Evolutionary conservation across 257 asterid genomes (phyloP).

Genomic region (Ballota nigra): DNA sequence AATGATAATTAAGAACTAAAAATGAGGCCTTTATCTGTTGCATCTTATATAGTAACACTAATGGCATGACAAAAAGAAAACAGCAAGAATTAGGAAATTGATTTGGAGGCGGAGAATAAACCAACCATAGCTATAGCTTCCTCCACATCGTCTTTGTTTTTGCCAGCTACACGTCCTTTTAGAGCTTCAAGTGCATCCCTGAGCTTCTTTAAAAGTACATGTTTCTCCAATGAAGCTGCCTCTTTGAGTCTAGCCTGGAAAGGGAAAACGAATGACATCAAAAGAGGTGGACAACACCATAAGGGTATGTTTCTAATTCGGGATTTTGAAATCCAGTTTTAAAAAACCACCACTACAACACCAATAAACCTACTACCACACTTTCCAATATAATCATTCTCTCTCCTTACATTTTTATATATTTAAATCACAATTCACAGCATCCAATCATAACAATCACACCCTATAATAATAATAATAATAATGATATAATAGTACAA

Average conservation of each 20-base stretch:
- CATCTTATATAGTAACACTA: neutral
- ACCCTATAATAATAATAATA: too few species aligned
- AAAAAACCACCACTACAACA: too few species aligned
- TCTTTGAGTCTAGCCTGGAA: constrained; percentile 81
- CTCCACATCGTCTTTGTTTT: constrained; percentile 83
- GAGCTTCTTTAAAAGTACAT: constrained; percentile 82
- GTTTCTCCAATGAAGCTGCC: constrained; percentile 88
- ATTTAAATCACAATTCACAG: too few species aligned
- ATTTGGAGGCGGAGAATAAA: constrained; percentile 6
- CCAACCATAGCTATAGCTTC: constrained; percentile 93
- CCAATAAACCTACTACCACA: too few species aligned
- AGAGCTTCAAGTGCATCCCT: constrained; percentile 86
- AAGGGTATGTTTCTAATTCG: neutral
- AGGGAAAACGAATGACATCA: constrained; percentile 3
- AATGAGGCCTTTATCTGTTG: neutral
- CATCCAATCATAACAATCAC: too few species aligned
- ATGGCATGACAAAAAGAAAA: constrained; percentile 12
- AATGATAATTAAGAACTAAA: neutral
- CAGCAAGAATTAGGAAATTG: neutral
- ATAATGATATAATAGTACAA: neutral
- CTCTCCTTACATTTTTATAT: too few species aligned
- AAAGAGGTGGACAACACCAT: neutral
- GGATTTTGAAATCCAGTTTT: too few species aligned
- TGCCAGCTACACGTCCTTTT: constrained; percentile 82
- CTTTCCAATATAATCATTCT: too few species aligned